Evolutionary conservation across 257 asterid species (phyloP).

Genomic region (Eucommia ulmoides): DNA sequence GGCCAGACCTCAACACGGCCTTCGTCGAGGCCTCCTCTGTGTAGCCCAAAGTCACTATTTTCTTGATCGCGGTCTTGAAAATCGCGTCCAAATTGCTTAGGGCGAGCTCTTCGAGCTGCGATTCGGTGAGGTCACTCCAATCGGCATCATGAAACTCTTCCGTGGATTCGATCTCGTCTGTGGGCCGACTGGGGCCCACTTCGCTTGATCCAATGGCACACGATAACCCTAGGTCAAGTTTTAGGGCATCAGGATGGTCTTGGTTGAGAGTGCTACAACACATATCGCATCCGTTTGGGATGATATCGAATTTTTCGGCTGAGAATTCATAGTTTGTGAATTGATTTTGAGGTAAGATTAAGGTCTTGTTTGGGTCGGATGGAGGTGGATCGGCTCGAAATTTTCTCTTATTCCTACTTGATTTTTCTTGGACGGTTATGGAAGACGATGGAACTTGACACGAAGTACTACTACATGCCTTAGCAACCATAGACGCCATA

Average conservation of each 20-base stretch:
- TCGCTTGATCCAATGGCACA: constrained; percentile 43
- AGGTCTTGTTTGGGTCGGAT: constrained; percentile 40
- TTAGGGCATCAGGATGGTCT: constrained; percentile 40
- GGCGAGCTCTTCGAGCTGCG: constrained; percentile 79
- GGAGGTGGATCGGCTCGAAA: constrained; percentile 87
- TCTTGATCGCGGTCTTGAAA: constrained; percentile 78
- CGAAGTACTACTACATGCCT: constrained; percentile 48
- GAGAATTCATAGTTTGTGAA: constrained; percentile 65
- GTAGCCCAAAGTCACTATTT: constrained; percentile 58
- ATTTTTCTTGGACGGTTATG: constrained; percentile 57
- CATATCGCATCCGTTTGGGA: constrained; percentile 45
- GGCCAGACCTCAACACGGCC: constrained; percentile 79
- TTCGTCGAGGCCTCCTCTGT: constrained; percentile 56
- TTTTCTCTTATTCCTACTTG: constrained; percentile 86
- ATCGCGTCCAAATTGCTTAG: constrained; percentile 64
- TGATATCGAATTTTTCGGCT: constrained; percentile 52
- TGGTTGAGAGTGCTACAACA: constrained; percentile 42
- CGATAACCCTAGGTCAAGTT: constrained; percentile 77
- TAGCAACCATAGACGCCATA: constrained; percentile 76
- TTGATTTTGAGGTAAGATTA: constrained; percentile 43
- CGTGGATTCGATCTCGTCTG: constrained; percentile 39
- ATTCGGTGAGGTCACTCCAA: constrained; percentile 87
- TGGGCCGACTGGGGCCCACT: constrained; percentile 24
- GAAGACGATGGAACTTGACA: constrained; percentile 51
- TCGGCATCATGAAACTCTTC: constrained; percentile 63